Evolutionary conservation across 768 basidiomycete species (phyloP).

Genomic region (Leccinellum rugosiceps): DNA sequence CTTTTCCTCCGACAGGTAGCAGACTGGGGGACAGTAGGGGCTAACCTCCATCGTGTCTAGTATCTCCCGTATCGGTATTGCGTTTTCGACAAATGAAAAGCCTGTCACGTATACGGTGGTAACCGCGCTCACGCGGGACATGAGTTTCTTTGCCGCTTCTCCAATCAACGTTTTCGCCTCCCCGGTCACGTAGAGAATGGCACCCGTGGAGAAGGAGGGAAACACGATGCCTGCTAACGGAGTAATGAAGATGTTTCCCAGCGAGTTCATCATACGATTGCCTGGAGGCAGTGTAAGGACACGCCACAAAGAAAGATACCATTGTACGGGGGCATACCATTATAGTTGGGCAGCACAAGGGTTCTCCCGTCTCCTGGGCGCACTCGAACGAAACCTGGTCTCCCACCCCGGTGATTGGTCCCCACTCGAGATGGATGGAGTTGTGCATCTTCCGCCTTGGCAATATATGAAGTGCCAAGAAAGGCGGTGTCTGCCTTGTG

Average conservation of each 20-base stretch:
- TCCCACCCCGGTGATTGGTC: conserved; percentile 63
- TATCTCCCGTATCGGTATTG: conserved; percentile 49
- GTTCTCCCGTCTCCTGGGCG: conserved; percentile 52
- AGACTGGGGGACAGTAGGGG: conserved; percentile 60
- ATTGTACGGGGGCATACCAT: conserved; percentile 34
- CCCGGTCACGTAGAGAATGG: conserved; percentile 61
- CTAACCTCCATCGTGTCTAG: conserved; percentile 32
- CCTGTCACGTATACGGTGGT: conserved; percentile 51
- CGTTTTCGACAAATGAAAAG: conserved; percentile 49
- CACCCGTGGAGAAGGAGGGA: conserved; percentile 48
- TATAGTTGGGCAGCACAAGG: conserved; percentile 57
- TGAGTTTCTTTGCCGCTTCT: conserved; percentile 43
- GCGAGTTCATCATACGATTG: conserved; percentile 59
- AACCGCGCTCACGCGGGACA: conserved; percentile 47
- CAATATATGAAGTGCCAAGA: conserved; percentile 50
- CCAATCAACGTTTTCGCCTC: conserved; percentile 50
- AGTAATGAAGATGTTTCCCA: conserved; percentile 59
- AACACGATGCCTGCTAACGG: conserved; percentile 58
- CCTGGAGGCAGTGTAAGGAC: conserved; percentile 32
- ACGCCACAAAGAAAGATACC: neutral
- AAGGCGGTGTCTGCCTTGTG: conserved; percentile 50
- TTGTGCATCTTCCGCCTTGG: conserved; percentile 35
- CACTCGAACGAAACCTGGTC: conserved; percentile 62
- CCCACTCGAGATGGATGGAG: conserved; percentile 56
- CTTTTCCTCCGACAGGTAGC: conserved; percentile 48